Evolutionary conservation across 306 rosid genomes (phyloP), one percentile per base, ranked within the genome.

Genomic region (Vigna hirtella): DNA sequence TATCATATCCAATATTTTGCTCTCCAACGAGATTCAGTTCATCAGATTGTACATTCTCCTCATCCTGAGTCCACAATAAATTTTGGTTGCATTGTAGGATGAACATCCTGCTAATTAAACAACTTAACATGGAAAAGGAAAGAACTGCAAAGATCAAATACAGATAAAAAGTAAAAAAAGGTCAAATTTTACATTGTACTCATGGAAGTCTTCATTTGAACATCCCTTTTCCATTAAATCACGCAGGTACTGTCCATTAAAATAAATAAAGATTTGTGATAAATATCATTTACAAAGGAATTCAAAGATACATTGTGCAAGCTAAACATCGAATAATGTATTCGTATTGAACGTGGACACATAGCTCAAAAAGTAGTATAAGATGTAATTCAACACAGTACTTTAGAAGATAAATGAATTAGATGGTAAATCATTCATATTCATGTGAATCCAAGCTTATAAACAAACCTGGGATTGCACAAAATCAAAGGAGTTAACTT

Each of bases 31-130:
- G 65, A 58, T 22, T 34, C 49, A 24, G 71, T 69, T 85, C 88
- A 52, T 73, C 81, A 16, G 68, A 74, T 63, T 63, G 75, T 2
- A 72, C 79, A 12, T 18, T 76, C 32, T 51, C 77, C 30, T 82
- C 83, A 28, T 45, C 79, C 30, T 17, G 70, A 55, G 52, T 81
- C 50, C 49, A 74, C 79, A 10, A 77, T 74, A 74, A 70, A 63
- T 18, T 82, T 66, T 34, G 30, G 58, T 72, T 70, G 81, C 81
- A 32, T 83, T 16, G 47, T 61, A 12, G 72, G 22, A 72, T 38
- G 84, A 63, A 70, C 57, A 58, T 78, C 86, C 90, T 89, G 87
- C 58, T 42, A 83, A 73, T 70, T 66, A 83, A 76, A 12, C 59
- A 56, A 56, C 36, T 51, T 66, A 58, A 61, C 47, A 18, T 75